Conservation (phyloP, 306 rosid genomes). For the Urtica urens region DNA sequence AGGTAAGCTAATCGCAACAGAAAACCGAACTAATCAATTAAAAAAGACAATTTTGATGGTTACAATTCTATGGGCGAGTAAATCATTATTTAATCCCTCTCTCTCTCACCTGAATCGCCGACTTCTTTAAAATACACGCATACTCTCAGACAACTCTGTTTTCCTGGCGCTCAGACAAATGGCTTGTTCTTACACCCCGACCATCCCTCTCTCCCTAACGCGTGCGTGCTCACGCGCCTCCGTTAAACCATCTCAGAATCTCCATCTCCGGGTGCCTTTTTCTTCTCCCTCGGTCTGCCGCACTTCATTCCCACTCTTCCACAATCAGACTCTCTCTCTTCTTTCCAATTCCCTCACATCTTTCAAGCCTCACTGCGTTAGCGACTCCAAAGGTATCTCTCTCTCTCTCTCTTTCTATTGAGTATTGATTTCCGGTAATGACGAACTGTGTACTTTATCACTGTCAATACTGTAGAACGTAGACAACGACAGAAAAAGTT, state of each 20-base stretch:
- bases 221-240: constrained; percentile 15
- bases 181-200: constrained; percentile 20
- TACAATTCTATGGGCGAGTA: no score
- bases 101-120: no score
- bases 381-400: constrained; percentile 33
- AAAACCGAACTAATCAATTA: no score
- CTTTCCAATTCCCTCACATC: constrained; percentile 14
- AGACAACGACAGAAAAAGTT: no score
- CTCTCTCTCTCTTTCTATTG: not conserved
- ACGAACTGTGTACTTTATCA: no score
- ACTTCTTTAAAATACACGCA: no score
- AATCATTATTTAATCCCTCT: no score
- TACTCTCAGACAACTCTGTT: not conserved
- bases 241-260: not conserved
- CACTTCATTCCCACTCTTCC: constrained; percentile 24
- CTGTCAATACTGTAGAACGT: no score
- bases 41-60: no score
- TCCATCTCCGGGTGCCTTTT: not conserved
- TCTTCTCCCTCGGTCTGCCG: constrained; percentile 1
- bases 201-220: constrained; percentile 23
- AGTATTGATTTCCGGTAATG: no score
- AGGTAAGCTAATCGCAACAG: no score
- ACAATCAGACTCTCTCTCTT: constrained; percentile 15
- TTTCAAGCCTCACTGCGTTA: constrained; percentile 29
- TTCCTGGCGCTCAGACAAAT: not conserved